A percentile compares a stretch with the other conserved stretches of the same genome.
phyloP scores from a whole-genome alignment of 2,329 filamentous ascomycete species.

The Escovopsis sp. region DNA sequence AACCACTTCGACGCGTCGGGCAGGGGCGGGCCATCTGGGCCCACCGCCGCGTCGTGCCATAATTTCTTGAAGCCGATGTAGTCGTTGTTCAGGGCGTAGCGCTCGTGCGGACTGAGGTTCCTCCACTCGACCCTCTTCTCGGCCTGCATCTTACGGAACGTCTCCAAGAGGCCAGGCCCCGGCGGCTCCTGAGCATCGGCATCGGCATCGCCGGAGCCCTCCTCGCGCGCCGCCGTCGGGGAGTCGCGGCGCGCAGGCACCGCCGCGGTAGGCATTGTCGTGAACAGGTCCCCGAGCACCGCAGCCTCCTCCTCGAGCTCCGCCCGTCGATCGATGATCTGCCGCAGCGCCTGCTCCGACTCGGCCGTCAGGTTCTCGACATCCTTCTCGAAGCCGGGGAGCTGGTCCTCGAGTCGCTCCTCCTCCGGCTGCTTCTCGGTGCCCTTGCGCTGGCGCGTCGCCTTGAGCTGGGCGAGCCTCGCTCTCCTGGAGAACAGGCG shows the following conservation, averaged over 20 bases:
- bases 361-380: slow-evolving; percentile 28
- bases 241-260: slow-evolving; percentile 7
- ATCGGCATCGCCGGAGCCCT: slow-evolving; percentile 5
- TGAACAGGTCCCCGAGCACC: slow-evolving; percentile 23
- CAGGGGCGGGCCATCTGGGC: slow-evolving; percentile 33
- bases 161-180: slow-evolving; percentile 14
- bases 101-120: slow-evolving; percentile 25
- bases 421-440: slow-evolving; percentile 22
- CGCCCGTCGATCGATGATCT: slow-evolving; percentile 33
- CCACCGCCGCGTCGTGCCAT: slow-evolving; percentile 39
- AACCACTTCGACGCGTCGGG: slow-evolving; percentile 43
- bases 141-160: slow-evolving; percentile 23
- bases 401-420: slow-evolving; percentile 23
- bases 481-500: slow-evolving; percentile 22
- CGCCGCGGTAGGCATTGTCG: slow-evolving; percentile 8
- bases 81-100: slow-evolving; percentile 42
- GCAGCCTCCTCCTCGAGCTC: slow-evolving; percentile 34
- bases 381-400: slow-evolving; percentile 23
- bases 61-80: slow-evolving; percentile 44
- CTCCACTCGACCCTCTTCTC: slow-evolving; percentile 29
- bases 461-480: slow-evolving; percentile 16
- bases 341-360: slow-evolving; percentile 32
- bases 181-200: slow-evolving; percentile 14
- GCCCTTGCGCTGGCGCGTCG: slow-evolving; percentile 24
- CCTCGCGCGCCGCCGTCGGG: slow-evolving; percentile 4